Percentiles rank a stretch among this genome's conserved stretches.
phyloP scores from a whole-genome alignment of 331 rosid species.

The Acacia concinna region DNA sequence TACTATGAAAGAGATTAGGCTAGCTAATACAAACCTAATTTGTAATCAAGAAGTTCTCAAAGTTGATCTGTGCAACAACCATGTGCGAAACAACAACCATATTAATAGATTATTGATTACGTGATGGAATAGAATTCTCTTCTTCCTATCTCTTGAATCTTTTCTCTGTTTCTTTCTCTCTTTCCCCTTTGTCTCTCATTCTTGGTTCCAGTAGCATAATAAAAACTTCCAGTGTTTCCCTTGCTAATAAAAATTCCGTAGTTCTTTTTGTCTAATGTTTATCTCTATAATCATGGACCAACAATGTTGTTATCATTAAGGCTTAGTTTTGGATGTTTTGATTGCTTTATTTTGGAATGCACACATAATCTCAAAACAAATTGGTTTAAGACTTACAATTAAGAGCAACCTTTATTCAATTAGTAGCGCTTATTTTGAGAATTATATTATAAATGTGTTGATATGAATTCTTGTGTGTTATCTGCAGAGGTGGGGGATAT shows the following conservation, averaged over 20 bases:
- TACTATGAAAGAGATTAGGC: too few relatives aligned
- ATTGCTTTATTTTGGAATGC: background rate
- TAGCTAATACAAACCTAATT: too few relatives aligned
- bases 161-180: too few relatives aligned
- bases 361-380: conserved; percentile 15
- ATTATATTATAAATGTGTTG: background rate
- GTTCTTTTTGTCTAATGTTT: background rate
- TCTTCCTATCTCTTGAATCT: too few relatives aligned
- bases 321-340: conserved; percentile 7
- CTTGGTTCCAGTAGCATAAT: too few relatives aligned
- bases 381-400: background rate
- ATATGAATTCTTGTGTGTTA: conserved; percentile 29
- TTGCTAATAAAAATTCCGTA: background rate
- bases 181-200: too few relatives aligned
- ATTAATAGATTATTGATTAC: too few relatives aligned
- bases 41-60: too few relatives aligned
- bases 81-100: too few relatives aligned
- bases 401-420: background rate
- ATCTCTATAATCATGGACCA: background rate
- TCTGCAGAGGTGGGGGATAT: conserved; percentile 91
- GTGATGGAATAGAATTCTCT: too few relatives aligned
- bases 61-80: too few relatives aligned
- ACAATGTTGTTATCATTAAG: conserved; percentile 5
- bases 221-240: background rate
- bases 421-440: background rate